phyloP scores from a whole-genome alignment of 768 basidiomycete genomes.

The Antrodiella citrinella region DNA sequence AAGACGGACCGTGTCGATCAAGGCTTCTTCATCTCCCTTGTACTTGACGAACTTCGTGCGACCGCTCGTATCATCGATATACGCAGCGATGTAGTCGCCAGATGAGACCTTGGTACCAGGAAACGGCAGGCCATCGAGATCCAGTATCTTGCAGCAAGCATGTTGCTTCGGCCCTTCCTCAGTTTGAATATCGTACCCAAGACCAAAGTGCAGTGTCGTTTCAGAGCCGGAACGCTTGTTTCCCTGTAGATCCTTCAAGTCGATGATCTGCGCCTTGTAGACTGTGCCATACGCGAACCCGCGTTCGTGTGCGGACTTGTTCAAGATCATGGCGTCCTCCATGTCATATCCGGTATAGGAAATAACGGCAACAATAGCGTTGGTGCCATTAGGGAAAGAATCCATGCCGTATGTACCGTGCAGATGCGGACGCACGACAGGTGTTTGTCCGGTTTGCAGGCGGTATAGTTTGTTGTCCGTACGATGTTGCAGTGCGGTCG shows the following conservation, averaged over 20 bases:
- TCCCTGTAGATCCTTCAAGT: slow-evolving; percentile 75
- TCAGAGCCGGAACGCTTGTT: slow-evolving; percentile 45
- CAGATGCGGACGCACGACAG: slow-evolving; percentile 84
- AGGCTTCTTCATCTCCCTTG: slow-evolving; percentile 90
- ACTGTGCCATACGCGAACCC: slow-evolving; percentile 96
- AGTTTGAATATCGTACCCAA: slow-evolving; percentile 65
- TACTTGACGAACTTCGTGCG: slow-evolving; percentile 86
- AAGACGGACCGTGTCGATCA: slow-evolving; percentile 85
- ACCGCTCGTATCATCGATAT: slow-evolving; percentile 78
- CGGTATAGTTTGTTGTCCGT: slow-evolving; percentile 99
- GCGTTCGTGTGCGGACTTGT: slow-evolving; percentile 97
- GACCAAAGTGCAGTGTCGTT: slow-evolving; percentile 84
- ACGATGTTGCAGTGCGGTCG: slow-evolving; percentile 82
- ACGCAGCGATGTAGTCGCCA: slow-evolving; percentile 81
- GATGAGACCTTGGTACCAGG: slow-evolving; percentile 61
- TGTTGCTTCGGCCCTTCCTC: slow-evolving; percentile 41
- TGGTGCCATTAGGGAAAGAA: slow-evolving; percentile 95
- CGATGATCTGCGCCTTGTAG: slow-evolving; percentile 90
- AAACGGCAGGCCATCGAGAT: slow-evolving; percentile 77
- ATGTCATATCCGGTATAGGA: slow-evolving; percentile 99
- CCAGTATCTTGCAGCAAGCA: slow-evolving; percentile 46
- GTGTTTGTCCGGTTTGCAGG: slow-evolving; percentile 90
- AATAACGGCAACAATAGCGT: slow-evolving; percentile 98
- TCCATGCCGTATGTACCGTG: slow-evolving; percentile 98
- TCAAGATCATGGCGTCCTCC: slow-evolving; percentile 99